A percentile compares a stretch with the other conserved stretches of the same genome.
Evolutionary conservation across 2,329 filamentous ascomycete genomes (phyloP).

Genomic region (Lachnellula willkommii): DNA sequence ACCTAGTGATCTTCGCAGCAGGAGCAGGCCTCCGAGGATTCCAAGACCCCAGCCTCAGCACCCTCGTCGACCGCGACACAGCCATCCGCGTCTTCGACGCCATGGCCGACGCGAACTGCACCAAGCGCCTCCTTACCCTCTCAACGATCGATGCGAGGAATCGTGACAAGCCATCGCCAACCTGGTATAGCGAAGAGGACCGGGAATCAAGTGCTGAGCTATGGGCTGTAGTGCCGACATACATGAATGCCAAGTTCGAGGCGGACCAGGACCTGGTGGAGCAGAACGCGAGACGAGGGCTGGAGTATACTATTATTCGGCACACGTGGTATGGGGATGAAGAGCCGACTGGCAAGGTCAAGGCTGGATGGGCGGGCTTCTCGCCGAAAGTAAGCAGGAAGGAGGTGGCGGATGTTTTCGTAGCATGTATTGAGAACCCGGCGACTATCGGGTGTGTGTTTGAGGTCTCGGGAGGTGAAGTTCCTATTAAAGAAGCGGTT

Average conservation of each 20-base stretch:
- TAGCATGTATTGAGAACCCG: conserved; percentile 37
- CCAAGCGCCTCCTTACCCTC: conserved; percentile 42
- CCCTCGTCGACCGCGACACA: conserved; percentile 40
- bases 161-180: conserved; percentile 35
- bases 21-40: conserved; percentile 22
- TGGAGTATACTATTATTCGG: conserved; percentile 43
- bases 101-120: conserved; percentile 33
- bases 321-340: conserved; percentile 38
- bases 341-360: conserved; percentile 34
- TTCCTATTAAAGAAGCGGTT: conserved; percentile 36
- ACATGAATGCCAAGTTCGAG: conserved; percentile 39
- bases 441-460: conserved; percentile 39
- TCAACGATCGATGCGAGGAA: conserved; percentile 42
- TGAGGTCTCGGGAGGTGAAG: conserved; percentile 39
- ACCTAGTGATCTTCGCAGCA: conserved; percentile 33
- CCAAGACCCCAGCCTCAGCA: conserved; percentile 37
- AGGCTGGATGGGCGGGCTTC: conserved; percentile 39
- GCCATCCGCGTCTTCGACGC: conserved; percentile 44
- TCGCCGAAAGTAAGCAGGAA: conserved; percentile 35
- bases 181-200: conserved; percentile 40
- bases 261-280: conserved; percentile 38
- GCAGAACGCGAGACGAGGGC: conserved; percentile 33
- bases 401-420: conserved; percentile 41
- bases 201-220: conserved; percentile 32
- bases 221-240: conserved; percentile 36